Evolutionary conservation across 2,329 filamentous ascomycete species (phyloP), one percentile per base, ranked within the genome.

Genomic region (Thelonectria discophora): DNA sequence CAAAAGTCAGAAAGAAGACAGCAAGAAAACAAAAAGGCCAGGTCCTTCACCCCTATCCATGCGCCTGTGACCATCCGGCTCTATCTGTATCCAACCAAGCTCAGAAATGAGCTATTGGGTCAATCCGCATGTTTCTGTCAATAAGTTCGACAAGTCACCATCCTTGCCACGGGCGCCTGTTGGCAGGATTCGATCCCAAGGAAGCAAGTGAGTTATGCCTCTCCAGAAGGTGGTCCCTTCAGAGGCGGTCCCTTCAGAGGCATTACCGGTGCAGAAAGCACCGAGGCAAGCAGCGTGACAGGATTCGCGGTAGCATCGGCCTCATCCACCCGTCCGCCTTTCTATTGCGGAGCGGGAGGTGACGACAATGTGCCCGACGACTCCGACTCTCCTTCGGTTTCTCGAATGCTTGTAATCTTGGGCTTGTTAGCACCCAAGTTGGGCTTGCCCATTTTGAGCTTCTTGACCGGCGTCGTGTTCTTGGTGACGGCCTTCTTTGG

Each of bases 361-460:
- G 85, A 86, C 1, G 85, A 87, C 61, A 86, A 72, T 0, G 83
- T 83, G 17, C 81, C 85, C 1, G 84, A 86, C 42, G 84, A 86
- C 69, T 87, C 85, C 15, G 84, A 86, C 63, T 82, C 82, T 43
- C 76, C 80, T 48, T 86, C 84, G 17, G 79, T 78, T 46, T 81
- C 78, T 46, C 79, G 79, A 17, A 81, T 81, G 63, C 79, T 81
- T 69, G 58, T 65, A 10, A 63, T 51, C 62, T 83, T 85, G 20
- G 82, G 81, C 24, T 81, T 77, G 4, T 83, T 80, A 9, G 83
- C 81, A 21, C 80, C 81, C 52, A 84, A 71, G 10, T 77, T 75
- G 42, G 84, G 81, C 71, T 85, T 71, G 54, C 84, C 70, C 49
- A 75, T 78, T 69, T 79, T 80, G 42, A 79, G 71, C 66, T 81